Conservation (phyloP, 2,329 filamentous ascomycete genomes). For the Botryosphaeria agaves region DNA sequence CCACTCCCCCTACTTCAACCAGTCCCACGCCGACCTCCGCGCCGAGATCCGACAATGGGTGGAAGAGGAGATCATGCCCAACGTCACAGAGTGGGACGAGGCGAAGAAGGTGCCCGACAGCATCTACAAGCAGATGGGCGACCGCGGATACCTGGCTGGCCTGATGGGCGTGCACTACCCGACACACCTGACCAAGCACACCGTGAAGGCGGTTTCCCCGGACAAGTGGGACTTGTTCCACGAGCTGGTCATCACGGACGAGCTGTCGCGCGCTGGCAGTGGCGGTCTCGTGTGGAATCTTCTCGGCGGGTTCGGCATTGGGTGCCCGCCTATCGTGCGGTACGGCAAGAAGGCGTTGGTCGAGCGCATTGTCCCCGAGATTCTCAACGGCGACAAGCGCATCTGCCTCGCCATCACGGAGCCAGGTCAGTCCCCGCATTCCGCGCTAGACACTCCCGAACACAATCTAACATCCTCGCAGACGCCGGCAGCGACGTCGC, state of each 20-base stretch:
- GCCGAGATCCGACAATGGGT: constrained; percentile 88
- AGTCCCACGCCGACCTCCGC: constrained; percentile 79
- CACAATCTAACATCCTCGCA: constrained; percentile 15
- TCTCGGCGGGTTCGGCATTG: constrained; percentile 92
- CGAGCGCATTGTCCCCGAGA: constrained; percentile 73
- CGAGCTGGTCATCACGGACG: constrained; percentile 88
- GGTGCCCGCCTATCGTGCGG: constrained; percentile 79
- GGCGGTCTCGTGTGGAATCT: constrained; percentile 96
- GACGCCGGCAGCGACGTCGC: constrained; percentile 92
- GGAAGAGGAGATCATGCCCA: constrained; percentile 71
- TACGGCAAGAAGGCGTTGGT: constrained; percentile 75
- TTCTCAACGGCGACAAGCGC: constrained; percentile 83
- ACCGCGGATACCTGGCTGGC: constrained; percentile 83
- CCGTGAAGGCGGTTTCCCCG: constrained; percentile 58
- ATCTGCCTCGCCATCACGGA: constrained; percentile 97
- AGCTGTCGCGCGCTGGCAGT: constrained; percentile 73
- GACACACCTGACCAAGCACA: constrained; percentile 50
- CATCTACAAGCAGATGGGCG: constrained; percentile 92
- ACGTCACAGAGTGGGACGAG: constrained; percentile 95
- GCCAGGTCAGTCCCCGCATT: constrained; percentile 29
- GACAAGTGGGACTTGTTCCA: constrained; percentile 98
- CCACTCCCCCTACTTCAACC: constrained; percentile 92
- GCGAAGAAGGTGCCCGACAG: constrained; percentile 72
- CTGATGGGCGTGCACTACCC: constrained; percentile 75
- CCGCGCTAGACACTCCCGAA: background rate